A percentile compares a stretch with the other conserved stretches of the same genome.
phyloP scores from a whole-genome alignment of 441 rosid genomes.

The Pelargonium australe region DNA sequence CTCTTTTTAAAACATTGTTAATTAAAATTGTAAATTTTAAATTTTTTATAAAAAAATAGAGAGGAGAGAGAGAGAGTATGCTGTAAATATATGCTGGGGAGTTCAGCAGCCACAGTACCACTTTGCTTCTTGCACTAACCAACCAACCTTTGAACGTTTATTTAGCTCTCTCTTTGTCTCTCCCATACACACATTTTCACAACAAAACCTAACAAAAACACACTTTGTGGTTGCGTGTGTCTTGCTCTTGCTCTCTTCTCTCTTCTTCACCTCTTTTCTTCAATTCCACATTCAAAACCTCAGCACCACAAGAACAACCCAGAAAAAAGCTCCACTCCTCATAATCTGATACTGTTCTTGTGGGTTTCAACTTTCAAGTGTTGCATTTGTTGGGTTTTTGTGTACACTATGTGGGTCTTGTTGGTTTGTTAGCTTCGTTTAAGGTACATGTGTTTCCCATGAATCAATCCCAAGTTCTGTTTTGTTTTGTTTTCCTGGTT shows the following conservation, averaged over 20 bases:
- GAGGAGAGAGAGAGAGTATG: no score
- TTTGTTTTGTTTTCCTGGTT: background rate
- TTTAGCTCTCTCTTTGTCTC: background rate
- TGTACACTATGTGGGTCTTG: conserved; percentile 24
- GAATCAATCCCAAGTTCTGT: background rate
- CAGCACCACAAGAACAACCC: background rate
- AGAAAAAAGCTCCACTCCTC: background rate
- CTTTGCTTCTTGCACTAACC: conserved; percentile 4
- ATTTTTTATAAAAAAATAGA: no score
- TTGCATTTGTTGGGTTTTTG: conserved; percentile 9
- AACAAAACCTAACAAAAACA: background rate
- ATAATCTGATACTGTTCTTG: background rate
- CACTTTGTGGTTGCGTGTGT: background rate
- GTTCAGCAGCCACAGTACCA: background rate
- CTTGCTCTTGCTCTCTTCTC: background rate
- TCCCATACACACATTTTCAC: no score
- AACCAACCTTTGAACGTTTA: background rate
- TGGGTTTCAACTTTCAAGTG: conserved; percentile 5
- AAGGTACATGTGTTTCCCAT: conserved; percentile 18
- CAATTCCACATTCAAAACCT: background rate
- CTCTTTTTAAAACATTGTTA: no score
- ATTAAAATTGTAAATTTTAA: no score
- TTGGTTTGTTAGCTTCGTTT: conserved; percentile 26
- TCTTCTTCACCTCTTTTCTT: background rate
- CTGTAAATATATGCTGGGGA: no score